Evolutionary conservation across 2,329 filamentous ascomycete species (phyloP).

Genomic region (Lasiodiplodia sp.): DNA sequence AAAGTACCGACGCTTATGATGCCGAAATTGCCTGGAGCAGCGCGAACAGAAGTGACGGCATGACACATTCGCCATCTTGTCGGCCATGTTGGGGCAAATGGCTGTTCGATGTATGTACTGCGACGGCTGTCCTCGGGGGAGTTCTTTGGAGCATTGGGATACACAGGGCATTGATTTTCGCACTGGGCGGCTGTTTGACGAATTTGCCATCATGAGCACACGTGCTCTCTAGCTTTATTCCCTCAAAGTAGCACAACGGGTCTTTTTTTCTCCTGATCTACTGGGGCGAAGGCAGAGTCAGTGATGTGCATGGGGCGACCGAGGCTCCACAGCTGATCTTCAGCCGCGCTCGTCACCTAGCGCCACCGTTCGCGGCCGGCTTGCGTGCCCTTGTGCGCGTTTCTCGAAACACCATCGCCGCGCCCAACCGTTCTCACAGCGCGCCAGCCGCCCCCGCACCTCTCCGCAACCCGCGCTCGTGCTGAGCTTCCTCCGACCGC

Average conservation of each 20-base stretch:
- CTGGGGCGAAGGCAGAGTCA: constrained; percentile 1
- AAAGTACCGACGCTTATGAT: constrained; percentile 45
- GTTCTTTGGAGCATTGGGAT: constrained; percentile 24
- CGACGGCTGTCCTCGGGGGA: not conserved
- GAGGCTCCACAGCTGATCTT: constrained; percentile 17
- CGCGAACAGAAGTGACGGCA: constrained; percentile 26
- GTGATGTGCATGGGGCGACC: constrained; percentile 9
- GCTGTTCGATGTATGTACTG: constrained; percentile 10
- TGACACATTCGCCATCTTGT: constrained; percentile 15
- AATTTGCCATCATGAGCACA: constrained; percentile 7
- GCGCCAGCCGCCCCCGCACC: not conserved
- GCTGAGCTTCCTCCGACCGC: not conserved
- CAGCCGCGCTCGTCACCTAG: not conserved
- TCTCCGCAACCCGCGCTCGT: not conserved
- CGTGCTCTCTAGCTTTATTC: constrained; percentile 9
- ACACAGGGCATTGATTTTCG: not conserved
- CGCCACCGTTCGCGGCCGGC: not conserved
- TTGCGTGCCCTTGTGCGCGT: not conserved
- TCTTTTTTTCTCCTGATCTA: constrained; percentile 21
- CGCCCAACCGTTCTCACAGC: not conserved
- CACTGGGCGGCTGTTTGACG: constrained; percentile 18
- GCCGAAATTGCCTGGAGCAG: constrained; percentile 35
- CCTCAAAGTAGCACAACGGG: not conserved
- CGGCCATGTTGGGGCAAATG: constrained; percentile 9
- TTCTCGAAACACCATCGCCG: constrained; percentile 20